A percentile compares a stretch with the other conserved stretches of the same genome.
phyloP scores from a whole-genome alignment of 768 basidiomycete species.

The Leccinum truebloodii region DNA sequence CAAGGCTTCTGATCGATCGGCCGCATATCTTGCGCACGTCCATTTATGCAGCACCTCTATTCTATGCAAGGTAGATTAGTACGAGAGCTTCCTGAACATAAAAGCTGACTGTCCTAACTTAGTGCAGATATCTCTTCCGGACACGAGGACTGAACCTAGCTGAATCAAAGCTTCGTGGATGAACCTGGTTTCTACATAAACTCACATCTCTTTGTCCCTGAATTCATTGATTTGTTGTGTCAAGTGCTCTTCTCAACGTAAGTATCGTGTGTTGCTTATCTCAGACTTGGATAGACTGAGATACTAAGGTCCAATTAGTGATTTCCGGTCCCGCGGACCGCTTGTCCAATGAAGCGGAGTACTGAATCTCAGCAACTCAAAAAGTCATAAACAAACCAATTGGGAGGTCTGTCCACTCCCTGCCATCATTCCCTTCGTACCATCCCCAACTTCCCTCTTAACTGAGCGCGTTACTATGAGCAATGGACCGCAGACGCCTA shows the following conservation, averaged over 20 bases:
- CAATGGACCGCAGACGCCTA: neutral
- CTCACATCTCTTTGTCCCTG: neutral
- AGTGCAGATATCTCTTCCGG: neutral
- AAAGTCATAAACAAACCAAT: neutral
- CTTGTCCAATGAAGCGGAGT: neutral
- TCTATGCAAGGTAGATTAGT: neutral
- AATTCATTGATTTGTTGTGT: neutral
- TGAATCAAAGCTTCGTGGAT: neutral
- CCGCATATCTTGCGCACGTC: neutral
- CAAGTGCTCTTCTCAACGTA: neutral
- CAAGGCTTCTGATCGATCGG: neutral
- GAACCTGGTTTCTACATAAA: neutral
- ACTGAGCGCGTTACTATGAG: neutral
- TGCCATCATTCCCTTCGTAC: neutral
- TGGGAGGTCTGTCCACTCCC: neutral
- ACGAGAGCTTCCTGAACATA: neutral
- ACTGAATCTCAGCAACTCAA: neutral
- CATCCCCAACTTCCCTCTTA: neutral
- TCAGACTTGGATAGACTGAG: neutral
- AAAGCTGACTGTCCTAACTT: neutral
- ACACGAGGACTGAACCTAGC: neutral
- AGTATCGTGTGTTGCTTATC: neutral
- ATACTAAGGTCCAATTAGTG: neutral
- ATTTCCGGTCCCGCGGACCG: neutral
- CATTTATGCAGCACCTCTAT: neutral